Evolutionary conservation across 441 rosid genomes (phyloP).

Genomic region (Aquilaria agallochum): DNA sequence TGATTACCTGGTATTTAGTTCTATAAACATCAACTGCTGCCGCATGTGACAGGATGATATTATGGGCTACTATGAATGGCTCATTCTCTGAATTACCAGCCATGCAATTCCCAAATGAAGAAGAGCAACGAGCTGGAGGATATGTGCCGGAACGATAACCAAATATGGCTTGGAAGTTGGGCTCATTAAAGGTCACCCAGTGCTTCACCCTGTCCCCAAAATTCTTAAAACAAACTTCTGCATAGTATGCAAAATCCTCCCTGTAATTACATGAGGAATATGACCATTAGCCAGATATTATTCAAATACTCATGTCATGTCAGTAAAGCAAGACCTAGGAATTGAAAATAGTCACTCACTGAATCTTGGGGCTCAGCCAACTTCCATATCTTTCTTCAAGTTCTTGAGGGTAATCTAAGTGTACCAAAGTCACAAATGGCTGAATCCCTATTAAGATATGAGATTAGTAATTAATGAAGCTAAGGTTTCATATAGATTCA

Average conservation of each 20-base stretch:
- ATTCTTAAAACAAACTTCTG: constrained; percentile 41
- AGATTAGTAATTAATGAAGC: not conserved
- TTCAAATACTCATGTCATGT: too few relatives aligned
- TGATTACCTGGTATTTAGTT: constrained; percentile 57
- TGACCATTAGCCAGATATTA: not conserved
- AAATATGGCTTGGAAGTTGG: constrained; percentile 36
- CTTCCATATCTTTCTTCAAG: constrained; percentile 48
- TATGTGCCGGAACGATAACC: constrained; percentile 36
- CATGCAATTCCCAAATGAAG: constrained; percentile 53
- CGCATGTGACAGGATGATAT: constrained; percentile 64
- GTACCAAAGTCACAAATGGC: constrained; percentile 51
- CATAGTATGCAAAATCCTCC: constrained; percentile 44
- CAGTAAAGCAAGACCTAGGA: not conserved
- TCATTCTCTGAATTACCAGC: constrained; percentile 63
- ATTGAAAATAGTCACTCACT: constrained; percentile 11
- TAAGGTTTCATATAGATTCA: not conserved
- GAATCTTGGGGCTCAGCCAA: constrained; percentile 32
- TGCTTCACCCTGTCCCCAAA: constrained; percentile 53
- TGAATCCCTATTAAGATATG: constrained; percentile 27
- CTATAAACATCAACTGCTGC: constrained; percentile 48
- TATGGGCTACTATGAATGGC: constrained; percentile 70
- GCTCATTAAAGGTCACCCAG: constrained; percentile 67
- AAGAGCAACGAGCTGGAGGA: constrained; percentile 67
- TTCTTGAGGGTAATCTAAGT: constrained; percentile 53
- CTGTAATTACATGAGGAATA: constrained; percentile 15